phyloP scores from a whole-genome alignment of 148 eudicot genomes.

The Rhododendron griersonianum region DNA sequence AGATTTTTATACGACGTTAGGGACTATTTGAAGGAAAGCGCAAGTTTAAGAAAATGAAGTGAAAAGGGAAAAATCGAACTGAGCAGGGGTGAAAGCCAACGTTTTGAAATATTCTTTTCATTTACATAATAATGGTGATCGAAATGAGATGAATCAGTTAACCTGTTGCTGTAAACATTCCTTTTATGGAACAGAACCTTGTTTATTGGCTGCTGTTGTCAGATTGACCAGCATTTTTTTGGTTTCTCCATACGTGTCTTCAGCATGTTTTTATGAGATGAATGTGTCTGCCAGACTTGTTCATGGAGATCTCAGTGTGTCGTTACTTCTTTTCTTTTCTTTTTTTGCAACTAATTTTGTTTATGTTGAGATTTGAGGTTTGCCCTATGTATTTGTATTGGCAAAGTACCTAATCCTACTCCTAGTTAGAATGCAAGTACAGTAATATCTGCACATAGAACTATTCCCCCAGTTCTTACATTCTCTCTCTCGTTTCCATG shows the following conservation, averaged over 20 bases:
- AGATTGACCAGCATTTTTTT: background rate
- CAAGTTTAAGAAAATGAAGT: background rate
- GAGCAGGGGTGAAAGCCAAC: background rate
- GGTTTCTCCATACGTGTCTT: background rate
- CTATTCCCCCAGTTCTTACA: background rate
- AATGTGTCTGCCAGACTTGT: background rate
- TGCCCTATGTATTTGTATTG: background rate
- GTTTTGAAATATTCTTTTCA: background rate
- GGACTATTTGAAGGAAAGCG: background rate
- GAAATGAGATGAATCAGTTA: background rate
- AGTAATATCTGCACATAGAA: background rate
- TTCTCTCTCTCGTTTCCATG: background rate
- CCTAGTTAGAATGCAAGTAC: background rate
- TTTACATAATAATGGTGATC: background rate
- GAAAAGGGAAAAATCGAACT: background rate
- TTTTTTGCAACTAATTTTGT: background rate
- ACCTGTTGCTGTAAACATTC: background rate
- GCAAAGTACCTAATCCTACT: background rate
- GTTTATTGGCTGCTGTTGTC: background rate
- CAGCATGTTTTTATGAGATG: background rate
- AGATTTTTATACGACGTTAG: background rate
- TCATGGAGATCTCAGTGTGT: background rate
- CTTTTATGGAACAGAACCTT: background rate
- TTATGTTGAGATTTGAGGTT: background rate
- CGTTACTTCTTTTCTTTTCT: background rate